These are phyloP conservation scores for Meyerozyma guilliermondii DNA, from an alignment of 1,139 yeast species.

Conservation along the genomic window DNA sequence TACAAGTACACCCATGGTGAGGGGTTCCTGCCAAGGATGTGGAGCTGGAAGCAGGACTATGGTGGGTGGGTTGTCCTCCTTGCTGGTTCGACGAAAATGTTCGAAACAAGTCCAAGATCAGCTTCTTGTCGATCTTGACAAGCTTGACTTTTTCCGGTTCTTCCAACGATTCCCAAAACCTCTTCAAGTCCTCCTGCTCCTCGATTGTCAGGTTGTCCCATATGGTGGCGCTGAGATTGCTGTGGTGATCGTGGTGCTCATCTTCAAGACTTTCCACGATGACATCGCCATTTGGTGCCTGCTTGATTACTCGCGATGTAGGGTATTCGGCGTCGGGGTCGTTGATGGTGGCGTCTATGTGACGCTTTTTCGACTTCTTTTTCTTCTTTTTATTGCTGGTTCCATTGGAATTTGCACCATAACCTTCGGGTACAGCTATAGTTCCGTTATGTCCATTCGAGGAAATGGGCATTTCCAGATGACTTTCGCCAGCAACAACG, in stretches of 20 bases:
- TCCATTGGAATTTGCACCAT: slow-evolving; percentile 13
- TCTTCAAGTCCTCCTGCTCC: slow-evolving; percentile 52
- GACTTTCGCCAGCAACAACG: background rate
- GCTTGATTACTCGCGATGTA: slow-evolving; percentile 64
- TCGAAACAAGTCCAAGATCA: slow-evolving; percentile 61
- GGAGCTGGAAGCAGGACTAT: slow-evolving; percentile 8
- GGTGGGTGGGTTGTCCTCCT: slow-evolving; percentile 6
- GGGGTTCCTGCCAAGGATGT: slow-evolving; percentile 4
- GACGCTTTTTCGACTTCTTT: slow-evolving; percentile 9
- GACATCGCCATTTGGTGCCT: slow-evolving; percentile 70
- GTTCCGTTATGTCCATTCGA: slow-evolving; percentile 8
- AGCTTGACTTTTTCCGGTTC: slow-evolving; percentile 58
- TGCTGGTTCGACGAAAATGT: background rate
- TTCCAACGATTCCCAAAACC: slow-evolving; percentile 68
- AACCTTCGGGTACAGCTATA: background rate
- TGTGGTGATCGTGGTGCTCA: slow-evolving; percentile 9
- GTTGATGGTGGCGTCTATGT: slow-evolving; percentile 41
- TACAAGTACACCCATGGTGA: slow-evolving; percentile 53
- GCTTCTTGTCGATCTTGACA: slow-evolving; percentile 64
- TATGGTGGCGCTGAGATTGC: slow-evolving; percentile 21
- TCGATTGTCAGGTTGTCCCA: slow-evolving; percentile 60
- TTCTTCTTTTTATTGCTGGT: slow-evolving; percentile 31
- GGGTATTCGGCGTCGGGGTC: slow-evolving; percentile 66
- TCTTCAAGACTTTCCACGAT: slow-evolving; percentile 52
- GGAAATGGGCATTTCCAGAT: background rate